A percentile compares a stretch with the other conserved stretches of the same genome.
phyloP scores from a whole-genome alignment of 75 land plant species.

The Azolla pinnata region DNA sequence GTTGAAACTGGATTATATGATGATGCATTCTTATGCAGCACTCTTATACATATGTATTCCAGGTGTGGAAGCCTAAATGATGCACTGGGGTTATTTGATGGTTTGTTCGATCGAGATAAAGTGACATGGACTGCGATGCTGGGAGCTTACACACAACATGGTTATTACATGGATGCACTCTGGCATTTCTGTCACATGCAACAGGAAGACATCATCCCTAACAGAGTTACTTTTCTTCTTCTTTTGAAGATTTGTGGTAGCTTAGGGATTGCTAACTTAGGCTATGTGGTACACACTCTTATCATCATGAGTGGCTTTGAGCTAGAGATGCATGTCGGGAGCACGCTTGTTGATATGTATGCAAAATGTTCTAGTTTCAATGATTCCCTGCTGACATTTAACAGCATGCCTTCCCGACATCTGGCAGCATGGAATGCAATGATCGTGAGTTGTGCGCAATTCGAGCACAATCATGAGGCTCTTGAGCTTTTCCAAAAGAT shows the following conservation, averaged over 20 bases:
- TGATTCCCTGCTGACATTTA: slow-evolving; percentile 5
- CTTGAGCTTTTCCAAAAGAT: slow-evolving; percentile 19
- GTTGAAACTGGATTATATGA: slow-evolving; percentile 18
- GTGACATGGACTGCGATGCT: slow-evolving; percentile 32
- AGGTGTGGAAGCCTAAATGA: slow-evolving; percentile 13
- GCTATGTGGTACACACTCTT: slow-evolving; percentile 44
- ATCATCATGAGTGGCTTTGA: slow-evolving; percentile 28
- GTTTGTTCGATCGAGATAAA: slow-evolving; percentile 22
- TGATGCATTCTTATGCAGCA: slow-evolving; percentile 28
- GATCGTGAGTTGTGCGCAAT: slow-evolving; percentile 9
- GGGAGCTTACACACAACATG: slow-evolving; percentile 37
- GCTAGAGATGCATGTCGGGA: slow-evolving; percentile 35
- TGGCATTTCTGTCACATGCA: slow-evolving; percentile 38
- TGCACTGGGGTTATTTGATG: slow-evolving; percentile 39
- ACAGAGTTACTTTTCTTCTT: slow-evolving; percentile 33
- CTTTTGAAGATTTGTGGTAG: slow-evolving; percentile 51
- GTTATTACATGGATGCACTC: slow-evolving; percentile 21
- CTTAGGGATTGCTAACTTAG: slow-evolving; percentile 24
- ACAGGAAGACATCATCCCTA: slow-evolving; percentile 4
- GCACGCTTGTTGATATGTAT: slow-evolving; percentile 46
- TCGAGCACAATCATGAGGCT: slow-evolving; percentile 6
- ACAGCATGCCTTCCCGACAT: slow-evolving; percentile 11
- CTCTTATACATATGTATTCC: slow-evolving; percentile 30
- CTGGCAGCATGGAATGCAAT: slow-evolving; percentile 15
- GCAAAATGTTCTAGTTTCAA: slow-evolving; percentile 5